Evolutionary conservation across 495 filamentous ascomycete genomes (phyloP).

Genomic region (Aspergillus sclerotioniger): DNA sequence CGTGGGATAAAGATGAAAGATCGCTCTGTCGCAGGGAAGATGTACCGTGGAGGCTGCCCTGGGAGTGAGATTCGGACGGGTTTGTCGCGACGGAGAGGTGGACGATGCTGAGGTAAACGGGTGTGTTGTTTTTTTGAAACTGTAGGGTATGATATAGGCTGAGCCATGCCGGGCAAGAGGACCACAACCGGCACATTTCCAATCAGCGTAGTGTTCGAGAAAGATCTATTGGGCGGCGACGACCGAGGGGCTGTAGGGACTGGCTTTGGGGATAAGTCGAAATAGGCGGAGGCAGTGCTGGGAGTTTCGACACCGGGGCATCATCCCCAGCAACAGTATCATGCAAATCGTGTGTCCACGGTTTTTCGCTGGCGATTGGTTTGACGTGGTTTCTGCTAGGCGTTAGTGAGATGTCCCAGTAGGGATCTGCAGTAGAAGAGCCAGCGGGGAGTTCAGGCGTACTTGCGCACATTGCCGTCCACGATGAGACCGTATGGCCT

Average conservation of each 20-base stretch:
- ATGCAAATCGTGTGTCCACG: conserved; percentile 95
- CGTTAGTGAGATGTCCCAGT: conserved; percentile 16
- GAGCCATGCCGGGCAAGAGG: conserved; percentile 69
- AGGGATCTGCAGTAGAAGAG: neutral
- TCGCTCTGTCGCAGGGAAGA: conserved; percentile 82
- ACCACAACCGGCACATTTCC: conserved; percentile 84
- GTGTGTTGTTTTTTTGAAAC: conserved; percentile 84
- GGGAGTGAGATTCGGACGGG: conserved; percentile 93
- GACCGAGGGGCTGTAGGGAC: conserved; percentile 47
- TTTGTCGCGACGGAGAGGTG: conserved; percentile 92
- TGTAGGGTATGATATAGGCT: conserved; percentile 64
- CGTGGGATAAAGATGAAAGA: conserved; percentile 99
- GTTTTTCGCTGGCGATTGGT: conserved; percentile 73
- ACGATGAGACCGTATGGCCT: conserved; percentile 47
- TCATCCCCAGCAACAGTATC: conserved; percentile 64
- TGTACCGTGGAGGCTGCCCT: conserved; percentile 72
- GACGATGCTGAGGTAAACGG: conserved; percentile 89
- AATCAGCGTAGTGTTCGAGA: conserved; percentile 63
- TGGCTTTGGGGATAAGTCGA: conserved; percentile 29
- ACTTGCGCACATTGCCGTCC: conserved; percentile 47
- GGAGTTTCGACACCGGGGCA: conserved; percentile 30
- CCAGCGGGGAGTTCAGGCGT: conserved; percentile 6
- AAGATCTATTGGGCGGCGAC: conserved; percentile 61
- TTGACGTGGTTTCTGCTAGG: conserved; percentile 66
- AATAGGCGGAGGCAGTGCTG: conserved; percentile 13